Evolutionary conservation across 2,329 filamentous ascomycete genomes (phyloP), one percentile per base, ranked within the genome.

Genomic region (Aspergillus sp.): DNA sequence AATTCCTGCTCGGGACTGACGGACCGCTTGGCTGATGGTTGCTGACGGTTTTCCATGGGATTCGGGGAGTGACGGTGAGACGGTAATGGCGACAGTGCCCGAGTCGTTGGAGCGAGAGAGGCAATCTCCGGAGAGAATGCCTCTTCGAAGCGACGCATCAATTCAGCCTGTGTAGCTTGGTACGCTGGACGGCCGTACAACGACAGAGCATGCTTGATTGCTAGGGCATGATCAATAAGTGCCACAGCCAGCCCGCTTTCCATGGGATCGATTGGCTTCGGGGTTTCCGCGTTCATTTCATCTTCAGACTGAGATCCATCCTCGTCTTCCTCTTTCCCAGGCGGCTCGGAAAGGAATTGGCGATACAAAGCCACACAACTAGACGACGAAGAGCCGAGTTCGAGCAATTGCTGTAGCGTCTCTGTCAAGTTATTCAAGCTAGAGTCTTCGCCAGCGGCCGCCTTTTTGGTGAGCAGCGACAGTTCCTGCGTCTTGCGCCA

Each of bases 401-500:
- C 86, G 28, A 94, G 82, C 5, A 89, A 86, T 47, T 89, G 78
- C 56, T 81, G 79, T 29, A 95, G 74, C 7, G 86, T 83, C 56
- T 93, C 87, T 0, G 88, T 78, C 32, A 96, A 74, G 41, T 82
- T 73, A 38, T 80, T 78, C 10, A 83, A 78, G 39, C 80, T 79
- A 6, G 83, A 79, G 33, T 88, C 81, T 47, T 91, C 86, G 4
- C 85, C 85, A 26, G 87, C 82, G 1, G 75, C 70, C 6, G 91
- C 75, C 43, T 82, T 82, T 63, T 84, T 87, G 63, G 94, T 88
- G 1, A 95, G 73, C 0, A 77, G 69, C 1, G 80, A 74, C 71
- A 97, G 80, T 67, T 97, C 91, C 48, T 87, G 81, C 1, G 91
- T 94, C 73, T 96, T 96, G 49, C 90, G 82, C 57, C 88, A 84